Evolutionary conservation across 148 eudicot species (phyloP), one percentile per base, ranked within the genome.

Genomic region (Polygonum maritimum): DNA sequence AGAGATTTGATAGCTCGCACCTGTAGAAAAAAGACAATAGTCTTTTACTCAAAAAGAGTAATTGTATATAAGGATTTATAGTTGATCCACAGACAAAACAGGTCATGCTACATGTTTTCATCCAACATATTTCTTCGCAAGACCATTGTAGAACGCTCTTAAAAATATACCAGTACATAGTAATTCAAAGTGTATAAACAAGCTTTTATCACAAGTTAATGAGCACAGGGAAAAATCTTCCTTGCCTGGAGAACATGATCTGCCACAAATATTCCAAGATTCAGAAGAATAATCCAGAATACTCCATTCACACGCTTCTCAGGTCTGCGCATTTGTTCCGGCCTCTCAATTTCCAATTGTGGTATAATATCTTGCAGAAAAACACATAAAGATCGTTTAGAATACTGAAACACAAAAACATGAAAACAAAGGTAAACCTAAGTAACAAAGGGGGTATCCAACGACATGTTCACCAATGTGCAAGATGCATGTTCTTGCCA

Each of bases 261-360:
- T 14, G 91, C 97, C 74, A 82, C 88, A 79, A 51, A 95, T 81
- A 92, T 76, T 75, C 97, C 99, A 78, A 95, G 74, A 80, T 95
- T 95, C 41, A 95, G 90, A 72, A 95, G 97, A 80, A 95, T 74
- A 83, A 95, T 92, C 96, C 96, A 95, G 85, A 90, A 92, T 74
- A 95, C 73, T 58, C 97, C 99, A 79, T 89, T 92, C 71, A 87
- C 96, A 48, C 83, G 88, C 89, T 88, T 95, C 78, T 84, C 94
- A 10, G 84, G 90, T 81, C 87, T 92, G 77, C 75, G 80, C 78
- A 72, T 89, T 72, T 74, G 82, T 58, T 80, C 84, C 41, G 84
- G 85, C 82, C 82, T 89, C 83, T 89, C 90, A 73, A 95, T 85
- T 77, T 95, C 99, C 81, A 92, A 88, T 86, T 88, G 91, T 65